These are phyloP conservation scores for Parachlorella kessleri DNA, from an alignment of 139 green algal genomes.

Conservation along the genomic window DNA sequence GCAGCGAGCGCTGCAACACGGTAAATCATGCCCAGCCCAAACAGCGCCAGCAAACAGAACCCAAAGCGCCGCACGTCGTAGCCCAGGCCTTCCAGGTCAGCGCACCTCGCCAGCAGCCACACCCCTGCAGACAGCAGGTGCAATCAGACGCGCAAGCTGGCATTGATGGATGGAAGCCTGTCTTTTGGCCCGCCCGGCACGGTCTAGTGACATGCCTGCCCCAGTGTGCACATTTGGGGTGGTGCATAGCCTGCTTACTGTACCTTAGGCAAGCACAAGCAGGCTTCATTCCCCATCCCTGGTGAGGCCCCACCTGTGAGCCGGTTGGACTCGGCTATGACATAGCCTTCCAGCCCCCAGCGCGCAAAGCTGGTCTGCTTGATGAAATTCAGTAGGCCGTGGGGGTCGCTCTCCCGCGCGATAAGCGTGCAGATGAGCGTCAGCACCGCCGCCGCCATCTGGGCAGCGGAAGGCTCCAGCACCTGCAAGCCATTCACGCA, in stretches of 20 bases:
- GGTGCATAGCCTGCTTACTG: too few species aligned
- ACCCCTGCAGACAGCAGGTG: too few species aligned
- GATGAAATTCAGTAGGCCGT: conserved; percentile 15
- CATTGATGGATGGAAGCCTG: too few species aligned
- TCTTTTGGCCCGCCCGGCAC: too few species aligned
- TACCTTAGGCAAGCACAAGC: too few species aligned
- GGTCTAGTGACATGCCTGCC: too few species aligned
- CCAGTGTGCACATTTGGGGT: too few species aligned
- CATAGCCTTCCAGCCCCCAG: conserved; percentile 57
- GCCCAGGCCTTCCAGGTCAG: conserved; percentile 46
- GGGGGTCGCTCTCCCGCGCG: conserved; percentile 36
- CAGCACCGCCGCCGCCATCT: conserved; percentile 56
- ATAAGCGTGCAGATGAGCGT: conserved; percentile 53
- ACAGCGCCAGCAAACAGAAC: conserved; percentile 35
- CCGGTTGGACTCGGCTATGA: conserved; percentile 52
- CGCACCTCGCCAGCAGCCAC: conserved; percentile 64
- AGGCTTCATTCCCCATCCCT: too few species aligned
- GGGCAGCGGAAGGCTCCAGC: conserved; percentile 45
- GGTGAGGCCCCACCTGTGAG: conserved; percentile 42
- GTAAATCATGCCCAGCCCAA: conserved; percentile 34
- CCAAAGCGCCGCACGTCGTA: conserved; percentile 51
- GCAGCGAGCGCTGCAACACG: not conserved
- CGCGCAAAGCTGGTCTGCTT: conserved; percentile 52
- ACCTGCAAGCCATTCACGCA: too few species aligned
- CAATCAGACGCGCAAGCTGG: too few species aligned